These are phyloP conservation scores for Akanthomyces lecanii DNA, from an alignment of 2,329 filamentous ascomycete species.

Conservation along the genomic window DNA sequence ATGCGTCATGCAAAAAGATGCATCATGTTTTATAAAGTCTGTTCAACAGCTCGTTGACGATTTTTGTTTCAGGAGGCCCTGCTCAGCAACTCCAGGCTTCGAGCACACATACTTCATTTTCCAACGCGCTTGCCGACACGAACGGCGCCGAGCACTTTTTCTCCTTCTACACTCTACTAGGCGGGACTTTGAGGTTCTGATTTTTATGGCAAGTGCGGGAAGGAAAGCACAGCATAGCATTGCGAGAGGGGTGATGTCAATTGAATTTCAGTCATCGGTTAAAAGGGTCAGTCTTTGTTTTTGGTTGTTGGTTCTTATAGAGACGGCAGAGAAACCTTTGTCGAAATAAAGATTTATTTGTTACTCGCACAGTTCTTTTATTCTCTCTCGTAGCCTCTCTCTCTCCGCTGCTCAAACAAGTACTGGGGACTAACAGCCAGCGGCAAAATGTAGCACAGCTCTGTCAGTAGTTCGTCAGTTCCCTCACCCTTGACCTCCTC, in stretches of 20 bases:
- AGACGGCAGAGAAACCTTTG: not conserved
- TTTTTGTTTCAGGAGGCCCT: not conserved
- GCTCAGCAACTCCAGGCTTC: not conserved
- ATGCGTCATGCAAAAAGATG: not conserved
- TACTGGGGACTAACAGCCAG: no score
- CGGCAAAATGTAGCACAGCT: no score
- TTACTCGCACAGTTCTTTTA: no score
- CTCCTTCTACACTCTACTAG: not conserved
- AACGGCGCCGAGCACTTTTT: not conserved
- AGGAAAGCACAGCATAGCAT: constrained; percentile 5
- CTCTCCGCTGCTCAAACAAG: no score
- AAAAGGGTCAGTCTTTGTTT: no score
- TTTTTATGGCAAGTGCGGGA: not conserved
- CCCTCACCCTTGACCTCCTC: no score
- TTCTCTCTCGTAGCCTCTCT: no score
- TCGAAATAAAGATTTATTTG: no score
- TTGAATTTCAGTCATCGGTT: not conserved
- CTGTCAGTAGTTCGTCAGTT: no score
- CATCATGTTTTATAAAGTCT: not conserved
- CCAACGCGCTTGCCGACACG: not conserved
- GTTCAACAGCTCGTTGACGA: not conserved
- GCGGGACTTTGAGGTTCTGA: not conserved
- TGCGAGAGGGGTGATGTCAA: not conserved
- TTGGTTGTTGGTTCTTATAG: no score
- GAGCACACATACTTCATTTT: not conserved